Percentiles rank a stretch among this genome's conserved stretches.
phyloP scores from a whole-genome alignment of 208 protist genomes.

The Naegleria gruberi region DNA sequence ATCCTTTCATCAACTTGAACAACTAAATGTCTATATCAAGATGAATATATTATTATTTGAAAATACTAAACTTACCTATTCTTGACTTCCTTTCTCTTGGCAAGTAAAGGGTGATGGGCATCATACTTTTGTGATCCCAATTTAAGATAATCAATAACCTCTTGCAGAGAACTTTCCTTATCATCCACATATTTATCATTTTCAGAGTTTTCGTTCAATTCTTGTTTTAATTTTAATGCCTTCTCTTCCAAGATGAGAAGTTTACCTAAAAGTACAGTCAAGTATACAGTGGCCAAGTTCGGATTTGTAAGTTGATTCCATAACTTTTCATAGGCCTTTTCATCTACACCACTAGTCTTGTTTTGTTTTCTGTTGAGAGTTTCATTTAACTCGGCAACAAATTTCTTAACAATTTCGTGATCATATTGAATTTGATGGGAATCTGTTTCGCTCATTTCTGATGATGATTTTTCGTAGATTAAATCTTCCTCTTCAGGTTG shows the following conservation, averaged over 20 bases:
- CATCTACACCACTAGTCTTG: background rate
- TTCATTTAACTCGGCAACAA: background rate
- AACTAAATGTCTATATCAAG: background rate
- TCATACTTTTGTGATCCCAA: background rate
- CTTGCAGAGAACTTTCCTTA: background rate
- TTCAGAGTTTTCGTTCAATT: background rate
- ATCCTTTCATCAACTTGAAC: background rate
- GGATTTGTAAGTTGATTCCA: background rate
- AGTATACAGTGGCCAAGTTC: background rate
- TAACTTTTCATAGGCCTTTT: background rate
- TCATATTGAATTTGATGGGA: background rate
- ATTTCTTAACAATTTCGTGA: background rate
- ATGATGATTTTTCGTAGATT: background rate
- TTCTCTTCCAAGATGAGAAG: background rate
- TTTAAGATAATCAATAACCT: background rate
- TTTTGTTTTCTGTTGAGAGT: background rate
- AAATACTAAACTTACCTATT: slow-evolving; percentile 1
- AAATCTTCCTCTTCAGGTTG: background rate
- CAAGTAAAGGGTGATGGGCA: background rate
- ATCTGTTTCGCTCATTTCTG: background rate
- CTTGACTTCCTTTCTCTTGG: slow-evolving; percentile 11
- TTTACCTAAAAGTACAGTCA: slow-evolving; percentile 14
- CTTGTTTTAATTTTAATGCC: background rate
- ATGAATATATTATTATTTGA: background rate
- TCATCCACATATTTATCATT: background rate